Conservation (phyloP, 345 rosid genomes). For the Arabidopsis arenosa region DNA sequence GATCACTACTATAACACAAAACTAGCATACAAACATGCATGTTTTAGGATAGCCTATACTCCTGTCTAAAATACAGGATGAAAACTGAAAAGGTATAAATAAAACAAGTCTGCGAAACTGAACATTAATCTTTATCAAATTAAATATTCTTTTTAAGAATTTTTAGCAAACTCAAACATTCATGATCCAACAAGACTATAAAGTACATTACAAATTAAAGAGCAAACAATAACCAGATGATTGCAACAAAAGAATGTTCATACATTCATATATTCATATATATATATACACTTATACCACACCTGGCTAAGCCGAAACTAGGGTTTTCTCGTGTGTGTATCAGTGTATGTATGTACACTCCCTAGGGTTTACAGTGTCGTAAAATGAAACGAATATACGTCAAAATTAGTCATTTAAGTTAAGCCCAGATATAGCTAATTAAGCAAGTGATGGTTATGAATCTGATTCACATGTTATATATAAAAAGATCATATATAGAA, state of each 20-base stretch:
- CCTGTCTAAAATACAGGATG: background rate
- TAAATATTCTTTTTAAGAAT: too few species aligned
- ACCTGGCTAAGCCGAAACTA: conserved; percentile 12
- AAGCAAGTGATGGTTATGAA: too few species aligned
- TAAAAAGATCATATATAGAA: background rate
- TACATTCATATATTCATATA: background rate
- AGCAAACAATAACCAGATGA: background rate
- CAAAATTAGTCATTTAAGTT: too few species aligned
- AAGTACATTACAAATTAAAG: background rate
- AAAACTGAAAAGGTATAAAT: background rate
- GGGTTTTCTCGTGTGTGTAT: conserved; percentile 27
- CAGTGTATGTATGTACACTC: background rate
- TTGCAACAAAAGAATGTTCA: background rate
- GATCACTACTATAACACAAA: background rate
- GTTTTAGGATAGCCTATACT: background rate
- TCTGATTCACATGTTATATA: background rate
- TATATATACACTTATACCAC: background rate
- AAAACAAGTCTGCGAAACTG: background rate
- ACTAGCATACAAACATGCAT: background rate
- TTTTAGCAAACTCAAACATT: background rate
- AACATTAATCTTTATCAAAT: background rate
- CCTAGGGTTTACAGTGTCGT: conserved; percentile 34
- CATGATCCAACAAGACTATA: background rate
- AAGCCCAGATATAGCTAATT: too few species aligned
- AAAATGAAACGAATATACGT: background rate